Evolutionary conservation across 176 grass and related monocot species (phyloP).

Genomic region (Oryza punctata): DNA sequence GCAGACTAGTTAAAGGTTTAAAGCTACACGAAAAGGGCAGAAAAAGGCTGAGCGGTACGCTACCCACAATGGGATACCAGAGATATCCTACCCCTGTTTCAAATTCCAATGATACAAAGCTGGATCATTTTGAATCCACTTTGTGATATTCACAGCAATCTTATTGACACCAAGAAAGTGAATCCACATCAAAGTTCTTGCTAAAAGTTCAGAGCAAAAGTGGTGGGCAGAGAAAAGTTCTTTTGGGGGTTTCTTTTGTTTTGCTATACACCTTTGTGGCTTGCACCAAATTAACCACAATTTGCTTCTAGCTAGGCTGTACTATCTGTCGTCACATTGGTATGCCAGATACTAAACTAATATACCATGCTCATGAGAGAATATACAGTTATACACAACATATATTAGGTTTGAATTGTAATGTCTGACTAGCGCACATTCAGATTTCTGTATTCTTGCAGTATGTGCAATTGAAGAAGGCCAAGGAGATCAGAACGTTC

Average conservation of each 20-base stretch:
- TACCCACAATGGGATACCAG: constrained; percentile 28
- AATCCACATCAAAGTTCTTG: constrained; percentile 33
- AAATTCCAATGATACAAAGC: constrained; percentile 43
- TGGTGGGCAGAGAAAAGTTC: constrained; percentile 28
- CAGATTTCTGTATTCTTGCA: neutral
- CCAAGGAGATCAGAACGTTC: constrained; percentile 39
- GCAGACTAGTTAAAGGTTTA: constrained; percentile 35
- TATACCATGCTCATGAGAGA: neutral
- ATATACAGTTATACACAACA: neutral
- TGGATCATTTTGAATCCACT: constrained; percentile 53
- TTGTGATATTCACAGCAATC: constrained; percentile 38
- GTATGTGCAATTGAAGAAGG: neutral
- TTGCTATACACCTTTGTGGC: constrained; percentile 34
- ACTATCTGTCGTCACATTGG: constrained; percentile 10
- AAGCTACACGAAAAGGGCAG: constrained; percentile 39
- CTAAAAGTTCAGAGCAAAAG: constrained; percentile 40
- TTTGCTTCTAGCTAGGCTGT: constrained; percentile 21
- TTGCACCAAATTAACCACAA: constrained; percentile 27
- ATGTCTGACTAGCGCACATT: constrained; percentile 7
- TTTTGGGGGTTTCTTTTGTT: constrained; percentile 33
- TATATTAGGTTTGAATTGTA: neutral
- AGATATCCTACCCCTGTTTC: constrained; percentile 44
- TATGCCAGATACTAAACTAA: neutral
- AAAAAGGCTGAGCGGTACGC: constrained; percentile 33
- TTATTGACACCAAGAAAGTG: constrained; percentile 40